Base-by-base conservation (phyloP, 257 asterid genomes). In the Ehretia macrophylla region DNA sequence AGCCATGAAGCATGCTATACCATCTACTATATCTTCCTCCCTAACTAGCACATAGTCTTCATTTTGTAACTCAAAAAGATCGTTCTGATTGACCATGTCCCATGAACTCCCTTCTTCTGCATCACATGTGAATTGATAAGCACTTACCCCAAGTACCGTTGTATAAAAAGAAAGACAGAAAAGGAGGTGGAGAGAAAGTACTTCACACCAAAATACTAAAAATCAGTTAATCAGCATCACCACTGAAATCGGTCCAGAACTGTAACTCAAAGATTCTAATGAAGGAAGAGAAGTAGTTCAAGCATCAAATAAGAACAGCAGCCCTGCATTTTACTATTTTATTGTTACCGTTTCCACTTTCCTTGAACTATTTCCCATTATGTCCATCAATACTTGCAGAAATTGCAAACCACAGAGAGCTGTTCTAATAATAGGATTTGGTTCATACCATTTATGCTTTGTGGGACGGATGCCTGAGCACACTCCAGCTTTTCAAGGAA, bases 1-100 rank as follows among this genome's bases (percentile, higher is more conserved):
- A 63, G 99, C 97, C 99, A 93, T 93, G 85, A 86, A 93, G 72
- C 95, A 77, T 17, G 99, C 97, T 62, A 93, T 85, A 60, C 99
- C 96, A 65, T 93, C 99, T 81, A 85, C 77, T 75, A 93, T 89
- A 72, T 93, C 99, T 72, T 93, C 99, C 75, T 89, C 88, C 77
- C 91, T 87, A 66, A 93, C 97, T 73, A 93, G 68, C 62, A 93
- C 95, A 62, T 76, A 93, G 68, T 88, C 99, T 57, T 92, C 99
- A 39, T 83, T 68, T 32, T 81, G 87, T 19, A 76, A 70, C 51
- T 81, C 90, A 46, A 96, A 92, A 13, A 85, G 80, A 78, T 93
- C 99, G 69, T 73, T 80, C 69, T 85, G 83, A 40, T 68, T 80
- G 75, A 93, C 86, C 76, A 93, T 81, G 78, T 93, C 99, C 99